A percentile compares a stretch with the other conserved stretches of the same genome.
Evolutionary conservation across 2,329 filamentous ascomycete genomes (phyloP).

Genomic region (Tolypocladium tundrense): DNA sequence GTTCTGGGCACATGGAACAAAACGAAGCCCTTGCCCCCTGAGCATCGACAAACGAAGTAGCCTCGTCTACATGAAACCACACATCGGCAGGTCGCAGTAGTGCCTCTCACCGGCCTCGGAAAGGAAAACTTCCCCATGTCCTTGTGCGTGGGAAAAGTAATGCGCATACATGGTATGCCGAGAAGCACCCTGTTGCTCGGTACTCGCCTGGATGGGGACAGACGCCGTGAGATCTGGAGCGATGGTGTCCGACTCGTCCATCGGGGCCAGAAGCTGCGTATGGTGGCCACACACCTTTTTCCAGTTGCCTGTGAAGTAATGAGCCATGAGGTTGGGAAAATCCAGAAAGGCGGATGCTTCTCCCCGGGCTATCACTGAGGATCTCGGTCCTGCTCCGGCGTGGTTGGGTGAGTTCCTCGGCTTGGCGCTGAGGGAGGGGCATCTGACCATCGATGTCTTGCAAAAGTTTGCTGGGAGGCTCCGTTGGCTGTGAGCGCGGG

Average conservation of each 20-base stretch:
- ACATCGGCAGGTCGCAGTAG: constrained; percentile 47
- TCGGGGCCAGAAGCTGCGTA: constrained; percentile 42
- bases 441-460: constrained; percentile 47
- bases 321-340: constrained; percentile 58
- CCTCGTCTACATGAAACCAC: constrained; percentile 40
- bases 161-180: constrained; percentile 54
- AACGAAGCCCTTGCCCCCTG: constrained; percentile 38
- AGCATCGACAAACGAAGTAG: constrained; percentile 41
- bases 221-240: constrained; percentile 27
- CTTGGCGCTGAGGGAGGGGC: too few relatives aligned
- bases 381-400: constrained; percentile 45
- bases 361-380: constrained; percentile 39
- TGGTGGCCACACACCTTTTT: constrained; percentile 51
- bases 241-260: too few relatives aligned
- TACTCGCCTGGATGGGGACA: constrained; percentile 42
- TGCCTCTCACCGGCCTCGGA: constrained; percentile 43
- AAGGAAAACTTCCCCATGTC: constrained; percentile 40
- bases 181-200: constrained; percentile 48
- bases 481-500: constrained; percentile 41
- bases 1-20: constrained; percentile 55
- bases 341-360: constrained; percentile 44
- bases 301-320: constrained; percentile 59
- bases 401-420: constrained; percentile 34
- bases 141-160: constrained; percentile 44
- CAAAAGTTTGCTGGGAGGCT: constrained; percentile 40